Evolutionary conservation across 2,329 filamentous ascomycete genomes (phyloP), one percentile per base, ranked within the genome.

Genomic region (Knoxdaviesia capensis): DNA sequence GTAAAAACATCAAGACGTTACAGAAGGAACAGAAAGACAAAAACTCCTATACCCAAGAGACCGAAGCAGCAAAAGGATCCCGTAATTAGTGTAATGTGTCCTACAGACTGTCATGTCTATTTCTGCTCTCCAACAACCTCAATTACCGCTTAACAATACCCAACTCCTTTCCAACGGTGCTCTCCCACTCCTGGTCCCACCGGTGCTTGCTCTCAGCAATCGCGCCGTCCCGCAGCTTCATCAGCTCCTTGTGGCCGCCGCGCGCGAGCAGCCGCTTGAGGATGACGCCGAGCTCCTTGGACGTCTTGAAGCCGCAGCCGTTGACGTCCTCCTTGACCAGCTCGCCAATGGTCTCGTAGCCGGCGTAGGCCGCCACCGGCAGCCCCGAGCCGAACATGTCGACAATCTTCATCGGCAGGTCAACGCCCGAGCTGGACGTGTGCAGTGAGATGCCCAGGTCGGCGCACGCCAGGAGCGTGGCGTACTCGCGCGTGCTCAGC

Each of bases 321-420:
- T 96, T 96, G 35, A 77, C 66, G 0, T 82, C 80, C 52, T 96
- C 87, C 41, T 71, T 79, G 30, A 98, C 82, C n/a, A 98, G 64
- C 61, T 98, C 90, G 3, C 73, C 66, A 68, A 93, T 94, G 47
- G 87, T 88, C 54, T 87, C 77, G 53, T 93, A 98, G 2, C 71
- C 70, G 30, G 73, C 74, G 68, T 90, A 96, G 4, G 86, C 88
- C 0, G 80, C 77, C 0, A 98, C 90, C 0, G 90, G 90, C 31
- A 98, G 63, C 0, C 88, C 90, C 0, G 87, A 81, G 3, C 90
- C 90, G 56, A 98, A 96, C 87, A 98, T 94, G 56, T 98, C 90
- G 9, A 98, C 87, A 1, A 98, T 86, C 61, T 98, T 98, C 90
- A 98, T 98, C 0, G 90, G 90, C 20, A 98, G 65, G 58, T 98